phyloP scores from a whole-genome alignment of 306 rosid species.

The Urtica urens region DNA sequence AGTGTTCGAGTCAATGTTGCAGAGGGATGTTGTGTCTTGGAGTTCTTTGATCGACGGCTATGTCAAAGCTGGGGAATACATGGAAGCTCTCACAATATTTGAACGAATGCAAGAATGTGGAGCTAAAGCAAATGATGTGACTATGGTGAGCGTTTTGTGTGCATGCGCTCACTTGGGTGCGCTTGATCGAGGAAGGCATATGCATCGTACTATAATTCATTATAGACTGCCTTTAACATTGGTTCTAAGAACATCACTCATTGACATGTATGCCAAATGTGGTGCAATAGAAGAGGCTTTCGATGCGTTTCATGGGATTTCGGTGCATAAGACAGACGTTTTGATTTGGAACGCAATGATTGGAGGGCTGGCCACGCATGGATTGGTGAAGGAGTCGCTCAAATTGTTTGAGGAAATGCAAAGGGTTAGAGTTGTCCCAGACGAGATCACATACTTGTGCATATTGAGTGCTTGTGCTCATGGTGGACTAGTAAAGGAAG shows the following conservation, averaged over 20 bases:
- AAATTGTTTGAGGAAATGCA: constrained; percentile 6
- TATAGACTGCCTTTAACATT: not conserved
- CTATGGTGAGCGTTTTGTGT: constrained; percentile 6
- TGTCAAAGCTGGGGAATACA: constrained; percentile 2
- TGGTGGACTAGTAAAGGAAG: constrained; percentile 9
- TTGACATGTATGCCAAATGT: constrained; percentile 12
- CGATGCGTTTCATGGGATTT: not conserved
- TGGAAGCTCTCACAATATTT: constrained; percentile 3
- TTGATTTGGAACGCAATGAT: constrained; percentile 13
- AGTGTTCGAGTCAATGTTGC: constrained; percentile 3
- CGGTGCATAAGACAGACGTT: not conserved
- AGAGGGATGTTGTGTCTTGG: constrained; percentile 12
- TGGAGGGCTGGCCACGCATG: constrained; percentile 12
- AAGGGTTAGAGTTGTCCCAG: not conserved
- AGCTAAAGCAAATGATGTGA: constrained; percentile 4
- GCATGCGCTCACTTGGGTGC: constrained; percentile 13
- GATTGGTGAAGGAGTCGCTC: constrained; percentile 7
- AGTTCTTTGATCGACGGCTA: constrained; percentile 8
- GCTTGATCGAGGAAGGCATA: constrained; percentile 6
- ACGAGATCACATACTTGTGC: constrained; percentile 7
- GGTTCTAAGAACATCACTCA: constrained; percentile 1
- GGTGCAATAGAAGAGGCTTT: constrained; percentile 9
- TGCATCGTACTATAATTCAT: constrained; percentile 3
- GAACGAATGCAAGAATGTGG: not conserved
- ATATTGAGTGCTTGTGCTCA: constrained; percentile 11